Conservation (phyloP, 2,329 filamentous ascomycete species). For the Trichoderma cornu-damae region DNA sequence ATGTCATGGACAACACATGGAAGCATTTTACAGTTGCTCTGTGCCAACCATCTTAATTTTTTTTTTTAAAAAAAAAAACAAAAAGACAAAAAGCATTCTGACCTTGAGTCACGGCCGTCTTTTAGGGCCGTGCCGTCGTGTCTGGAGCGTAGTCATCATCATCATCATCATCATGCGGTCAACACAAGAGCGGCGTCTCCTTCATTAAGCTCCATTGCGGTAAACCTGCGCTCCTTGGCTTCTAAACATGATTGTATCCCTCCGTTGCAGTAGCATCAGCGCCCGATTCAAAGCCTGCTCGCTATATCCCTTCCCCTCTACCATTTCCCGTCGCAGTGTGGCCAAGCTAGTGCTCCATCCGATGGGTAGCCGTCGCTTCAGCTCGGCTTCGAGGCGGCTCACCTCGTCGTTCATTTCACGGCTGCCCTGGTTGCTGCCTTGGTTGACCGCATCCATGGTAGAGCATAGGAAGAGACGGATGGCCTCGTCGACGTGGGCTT, state of each 20-base stretch:
- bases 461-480: slow-evolving; percentile 93
- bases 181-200: background rate
- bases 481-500: slow-evolving; percentile 91
- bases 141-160: slow-evolving; percentile 5
- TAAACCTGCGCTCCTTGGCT: slow-evolving; percentile 72
- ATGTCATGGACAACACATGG: background rate
- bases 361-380: slow-evolving; percentile 81
- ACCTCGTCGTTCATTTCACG: slow-evolving; percentile 90
- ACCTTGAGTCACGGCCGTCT: background rate
- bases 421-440: slow-evolving; percentile 76
- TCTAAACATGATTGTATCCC: slow-evolving; percentile 79
- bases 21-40: too few species aligned
- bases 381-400: slow-evolving; percentile 78
- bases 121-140: background rate
- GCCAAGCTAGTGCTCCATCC: slow-evolving; percentile 92
- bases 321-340: slow-evolving; percentile 82
- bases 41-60: too few species aligned
- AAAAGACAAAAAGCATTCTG: too few species aligned
- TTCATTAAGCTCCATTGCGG: slow-evolving; percentile 58
- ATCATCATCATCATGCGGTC: slow-evolving; percentile 4
- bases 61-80: too few species aligned
- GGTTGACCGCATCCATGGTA: slow-evolving; percentile 96
- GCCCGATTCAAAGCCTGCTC: slow-evolving; percentile 82
- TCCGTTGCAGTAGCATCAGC: slow-evolving; percentile 76
- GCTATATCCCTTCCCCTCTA: slow-evolving; percentile 83